Conservation (phyloP, 257 asterid genomes). For the Ehretia macrophylla region DNA sequence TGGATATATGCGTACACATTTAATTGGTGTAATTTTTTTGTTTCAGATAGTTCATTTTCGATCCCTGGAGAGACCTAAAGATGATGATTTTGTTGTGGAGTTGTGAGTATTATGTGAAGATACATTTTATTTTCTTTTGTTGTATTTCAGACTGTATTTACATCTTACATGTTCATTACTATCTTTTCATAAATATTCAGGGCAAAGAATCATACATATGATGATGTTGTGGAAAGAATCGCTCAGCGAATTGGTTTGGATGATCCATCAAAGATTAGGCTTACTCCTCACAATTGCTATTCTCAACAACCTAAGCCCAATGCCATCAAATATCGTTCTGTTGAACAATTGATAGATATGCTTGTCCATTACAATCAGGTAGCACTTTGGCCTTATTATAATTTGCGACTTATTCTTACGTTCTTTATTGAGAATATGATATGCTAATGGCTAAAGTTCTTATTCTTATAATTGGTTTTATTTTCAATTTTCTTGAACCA, state of each 20-base stretch:
- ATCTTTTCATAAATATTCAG: slow-evolving; percentile 38
- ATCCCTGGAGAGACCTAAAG: slow-evolving; percentile 83
- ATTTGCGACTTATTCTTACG: background rate
- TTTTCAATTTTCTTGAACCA: slow-evolving; percentile 20
- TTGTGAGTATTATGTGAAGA: slow-evolving; percentile 50
- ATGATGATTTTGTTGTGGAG: slow-evolving; percentile 84
- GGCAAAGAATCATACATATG: slow-evolving; percentile 88
- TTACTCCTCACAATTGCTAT: slow-evolving; percentile 97
- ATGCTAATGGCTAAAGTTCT: background rate
- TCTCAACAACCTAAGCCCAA: slow-evolving; percentile 98
- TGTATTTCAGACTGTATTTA: slow-evolving; percentile 7
- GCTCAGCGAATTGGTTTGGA: slow-evolving; percentile 80
- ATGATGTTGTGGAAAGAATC: slow-evolving; percentile 91
- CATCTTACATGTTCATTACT: slow-evolving; percentile 14
- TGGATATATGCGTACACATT: too few species aligned
- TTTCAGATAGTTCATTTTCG: slow-evolving; percentile 88
- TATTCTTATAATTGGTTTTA: background rate
- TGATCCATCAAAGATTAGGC: slow-evolving; percentile 90
- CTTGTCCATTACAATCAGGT: slow-evolving; percentile 99
- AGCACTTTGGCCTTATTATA: slow-evolving; percentile 1
- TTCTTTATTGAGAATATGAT: background rate
- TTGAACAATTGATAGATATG: slow-evolving; percentile 85
- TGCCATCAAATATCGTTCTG: slow-evolving; percentile 80
- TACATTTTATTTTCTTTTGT: slow-evolving; percentile 2
- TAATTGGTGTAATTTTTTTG: background rate